Conservation (phyloP, 768 basidiomycete species). For the Termitomyces eurrhizus region DNA sequence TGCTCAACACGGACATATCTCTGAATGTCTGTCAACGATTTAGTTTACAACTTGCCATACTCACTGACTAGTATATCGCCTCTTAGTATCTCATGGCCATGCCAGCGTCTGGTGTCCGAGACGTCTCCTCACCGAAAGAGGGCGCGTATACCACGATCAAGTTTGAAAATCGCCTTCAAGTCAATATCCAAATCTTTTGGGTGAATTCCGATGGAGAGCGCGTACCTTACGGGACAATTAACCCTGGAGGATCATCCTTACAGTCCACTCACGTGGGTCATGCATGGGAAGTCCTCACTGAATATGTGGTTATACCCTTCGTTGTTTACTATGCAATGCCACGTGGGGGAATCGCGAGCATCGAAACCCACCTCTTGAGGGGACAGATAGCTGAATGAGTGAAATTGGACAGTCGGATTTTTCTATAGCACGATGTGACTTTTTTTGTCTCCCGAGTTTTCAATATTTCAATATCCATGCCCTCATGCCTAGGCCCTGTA, state of each 20-base stretch:
- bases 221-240: neutral
- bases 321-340: conserved; percentile 5
- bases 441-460: neutral
- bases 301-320: neutral
- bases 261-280: conserved; percentile 10
- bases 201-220: neutral
- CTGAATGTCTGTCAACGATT: neutral
- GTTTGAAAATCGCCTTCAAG: conserved; percentile 12
- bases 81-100: neutral
- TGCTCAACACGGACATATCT: neutral
- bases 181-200: conserved; percentile 6
- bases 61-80: neutral
- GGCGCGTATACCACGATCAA: conserved; percentile 6
- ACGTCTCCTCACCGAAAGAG: neutral
- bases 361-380: neutral
- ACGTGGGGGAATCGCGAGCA: neutral
- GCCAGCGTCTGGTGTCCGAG: neutral
- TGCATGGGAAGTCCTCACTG: conserved; percentile 4
- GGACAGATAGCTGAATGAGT: neutral
- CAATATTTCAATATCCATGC: neutral
- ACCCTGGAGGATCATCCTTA: neutral
- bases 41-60: neutral
- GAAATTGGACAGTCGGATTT: neutral
- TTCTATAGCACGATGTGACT: neutral
- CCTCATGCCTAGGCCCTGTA: neutral